Evolutionary conservation across 2,329 filamentous ascomycete species (phyloP).

Genomic region (Colletotrichum incanum): DNA sequence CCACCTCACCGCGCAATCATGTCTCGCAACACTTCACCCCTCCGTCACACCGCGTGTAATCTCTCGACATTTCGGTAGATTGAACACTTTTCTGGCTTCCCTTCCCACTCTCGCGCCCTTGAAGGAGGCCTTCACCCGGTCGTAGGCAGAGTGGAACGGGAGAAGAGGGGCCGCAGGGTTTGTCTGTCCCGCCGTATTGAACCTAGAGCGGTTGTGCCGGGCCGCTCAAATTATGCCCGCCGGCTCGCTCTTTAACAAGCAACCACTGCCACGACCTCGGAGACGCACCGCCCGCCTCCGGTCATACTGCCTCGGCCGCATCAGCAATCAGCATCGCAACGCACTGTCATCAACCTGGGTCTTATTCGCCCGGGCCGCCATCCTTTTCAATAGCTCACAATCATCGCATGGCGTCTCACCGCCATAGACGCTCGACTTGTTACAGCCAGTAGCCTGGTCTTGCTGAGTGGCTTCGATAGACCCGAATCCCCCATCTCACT

Average conservation of each 20-base stretch:
- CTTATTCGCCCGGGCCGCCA: conserved; percentile 18
- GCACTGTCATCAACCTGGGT: background rate
- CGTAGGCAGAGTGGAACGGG: conserved; percentile 3
- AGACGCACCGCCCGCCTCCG: conserved; percentile 26
- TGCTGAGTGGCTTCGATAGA: background rate
- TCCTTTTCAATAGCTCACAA: background rate
- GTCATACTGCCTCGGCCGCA: conserved; percentile 20
- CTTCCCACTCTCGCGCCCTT: background rate
- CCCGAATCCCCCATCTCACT: background rate
- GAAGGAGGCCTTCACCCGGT: conserved; percentile 4
- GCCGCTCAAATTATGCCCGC: conserved; percentile 16
- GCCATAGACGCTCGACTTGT: background rate
- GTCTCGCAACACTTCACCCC: conserved; percentile 5
- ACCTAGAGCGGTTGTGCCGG: conserved; percentile 25
- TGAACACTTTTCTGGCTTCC: background rate
- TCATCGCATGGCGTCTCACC: background rate
- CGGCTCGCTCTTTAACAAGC: conserved; percentile 20
- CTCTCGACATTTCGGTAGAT: background rate
- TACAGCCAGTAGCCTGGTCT: background rate
- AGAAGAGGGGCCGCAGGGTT: conserved; percentile 16
- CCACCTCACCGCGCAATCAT: background rate
- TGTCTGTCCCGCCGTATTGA: background rate
- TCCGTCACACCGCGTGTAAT: conserved; percentile 17
- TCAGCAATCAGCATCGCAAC: conserved; percentile 12
- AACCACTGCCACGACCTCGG: conserved; percentile 26